phyloP scores from a whole-genome alignment of 2,329 filamentous ascomycete species.

The Dothistroma pini region DNA sequence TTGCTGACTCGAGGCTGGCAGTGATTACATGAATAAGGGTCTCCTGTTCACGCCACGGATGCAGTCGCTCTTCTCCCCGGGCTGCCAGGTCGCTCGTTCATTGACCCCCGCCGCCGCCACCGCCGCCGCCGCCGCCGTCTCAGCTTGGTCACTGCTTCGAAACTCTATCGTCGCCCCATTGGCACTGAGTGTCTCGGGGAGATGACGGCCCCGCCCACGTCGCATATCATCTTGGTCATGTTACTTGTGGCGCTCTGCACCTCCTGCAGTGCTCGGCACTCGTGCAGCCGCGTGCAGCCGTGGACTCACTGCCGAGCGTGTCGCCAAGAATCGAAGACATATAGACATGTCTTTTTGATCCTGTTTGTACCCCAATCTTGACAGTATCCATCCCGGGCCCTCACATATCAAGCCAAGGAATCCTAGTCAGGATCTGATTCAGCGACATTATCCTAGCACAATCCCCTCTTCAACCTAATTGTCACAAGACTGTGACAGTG shows the following conservation, averaged over 20 bases:
- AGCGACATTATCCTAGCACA: too few relatives aligned
- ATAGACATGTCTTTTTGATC: background rate
- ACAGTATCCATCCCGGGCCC: background rate
- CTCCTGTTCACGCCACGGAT: background rate
- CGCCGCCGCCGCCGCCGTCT: background rate
- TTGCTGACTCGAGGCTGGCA: background rate
- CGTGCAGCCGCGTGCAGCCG: background rate
- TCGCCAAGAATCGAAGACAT: background rate
- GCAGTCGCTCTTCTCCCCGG: background rate
- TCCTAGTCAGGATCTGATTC: background rate
- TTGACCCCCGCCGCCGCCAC: background rate
- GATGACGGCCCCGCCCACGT: constrained; percentile 14
- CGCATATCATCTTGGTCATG: constrained; percentile 17
- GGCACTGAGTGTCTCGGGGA: constrained; percentile 10
- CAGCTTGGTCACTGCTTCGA: background rate
- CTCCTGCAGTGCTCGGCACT: background rate
- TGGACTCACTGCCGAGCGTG: background rate
- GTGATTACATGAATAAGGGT: background rate
- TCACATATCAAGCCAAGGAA: background rate
- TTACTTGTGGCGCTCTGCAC: constrained; percentile 6
- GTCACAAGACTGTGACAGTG: too few relatives aligned
- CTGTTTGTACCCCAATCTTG: too few relatives aligned
- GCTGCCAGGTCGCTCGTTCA: background rate
- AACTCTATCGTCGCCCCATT: constrained; percentile 15
- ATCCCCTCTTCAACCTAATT: too few relatives aligned